These are phyloP conservation scores for Pyrus hybrid DNA, from an alignment of 331 rosid genomes.

Conservation along the genomic window DNA sequence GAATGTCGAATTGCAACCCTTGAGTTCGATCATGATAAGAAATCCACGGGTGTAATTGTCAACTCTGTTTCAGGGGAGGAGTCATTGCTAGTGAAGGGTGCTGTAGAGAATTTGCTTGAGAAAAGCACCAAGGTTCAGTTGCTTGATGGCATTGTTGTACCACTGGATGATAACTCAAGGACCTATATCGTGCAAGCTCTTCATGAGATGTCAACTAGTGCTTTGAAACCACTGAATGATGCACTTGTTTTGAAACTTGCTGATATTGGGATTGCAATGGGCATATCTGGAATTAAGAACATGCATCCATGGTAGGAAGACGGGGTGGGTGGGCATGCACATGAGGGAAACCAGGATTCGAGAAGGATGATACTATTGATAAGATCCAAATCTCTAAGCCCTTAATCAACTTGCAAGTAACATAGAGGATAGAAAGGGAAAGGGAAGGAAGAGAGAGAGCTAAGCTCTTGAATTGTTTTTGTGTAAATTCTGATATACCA, in stretches of 20 bases:
- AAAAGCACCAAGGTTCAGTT: conserved; percentile 61
- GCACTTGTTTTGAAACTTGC: conserved; percentile 65
- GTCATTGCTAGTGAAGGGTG: conserved; percentile 72
- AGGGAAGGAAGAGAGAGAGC: too few relatives aligned
- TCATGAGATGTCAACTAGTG: conserved; percentile 56
- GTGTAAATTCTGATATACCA: too few relatives aligned
- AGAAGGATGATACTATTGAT: too few relatives aligned
- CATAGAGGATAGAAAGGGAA: too few relatives aligned
- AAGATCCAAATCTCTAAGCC: too few relatives aligned
- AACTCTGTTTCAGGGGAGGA: conserved; percentile 33
- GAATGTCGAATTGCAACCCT: conserved; percentile 58
- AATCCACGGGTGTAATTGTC: conserved; percentile 53
- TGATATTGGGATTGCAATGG: conserved; percentile 47
- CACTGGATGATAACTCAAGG: conserved; percentile 45
- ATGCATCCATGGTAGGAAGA: too few relatives aligned
- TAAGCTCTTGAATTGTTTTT: too few relatives aligned
- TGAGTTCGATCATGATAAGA: conserved; percentile 65
- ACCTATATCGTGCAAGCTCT: conserved; percentile 40
- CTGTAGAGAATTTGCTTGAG: conserved; percentile 62
- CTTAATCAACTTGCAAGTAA: too few relatives aligned
- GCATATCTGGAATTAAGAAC: conserved; percentile 74
- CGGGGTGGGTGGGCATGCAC: too few relatives aligned
- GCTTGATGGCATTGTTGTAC: conserved; percentile 50
- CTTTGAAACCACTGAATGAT: conserved; percentile 66
- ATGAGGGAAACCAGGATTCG: too few relatives aligned